Evolutionary conservation across 192 early-diverging fungal species (phyloP).

Genomic region (Lobosporangium transversale): DNA sequence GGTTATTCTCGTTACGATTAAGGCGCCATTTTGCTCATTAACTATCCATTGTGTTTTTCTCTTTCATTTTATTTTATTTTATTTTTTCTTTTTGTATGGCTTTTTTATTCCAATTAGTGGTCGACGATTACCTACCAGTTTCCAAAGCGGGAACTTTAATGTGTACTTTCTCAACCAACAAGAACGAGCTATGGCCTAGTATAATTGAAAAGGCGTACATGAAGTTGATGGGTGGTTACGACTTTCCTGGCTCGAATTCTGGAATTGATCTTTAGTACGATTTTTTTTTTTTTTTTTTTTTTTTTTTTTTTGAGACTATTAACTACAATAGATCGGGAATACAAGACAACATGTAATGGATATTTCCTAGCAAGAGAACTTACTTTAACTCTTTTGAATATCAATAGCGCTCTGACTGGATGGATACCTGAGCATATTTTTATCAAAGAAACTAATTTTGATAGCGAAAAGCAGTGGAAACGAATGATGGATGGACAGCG

Average conservation of each 20-base stretch:
- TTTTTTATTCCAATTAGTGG: conserved; percentile 56
- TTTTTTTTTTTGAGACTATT: too few species aligned
- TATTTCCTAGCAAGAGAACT: too few species aligned
- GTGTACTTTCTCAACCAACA: conserved; percentile 86
- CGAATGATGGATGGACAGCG: conserved; percentile 73
- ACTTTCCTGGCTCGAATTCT: conserved; percentile 94
- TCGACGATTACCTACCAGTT: conserved; percentile 90
- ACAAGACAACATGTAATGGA: too few species aligned
- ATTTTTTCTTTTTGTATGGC: neutral
- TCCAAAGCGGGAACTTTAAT: conserved; percentile 76
- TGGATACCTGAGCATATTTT: conserved; percentile 96
- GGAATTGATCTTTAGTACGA: conserved; percentile 88
- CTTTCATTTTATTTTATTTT: too few species aligned
- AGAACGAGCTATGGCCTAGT: conserved; percentile 83
- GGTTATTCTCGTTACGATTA: too few species aligned
- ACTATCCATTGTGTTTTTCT: too few species aligned
- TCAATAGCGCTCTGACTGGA: conserved; percentile 85
- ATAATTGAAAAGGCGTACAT: conserved; percentile 96
- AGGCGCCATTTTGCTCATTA: too few species aligned
- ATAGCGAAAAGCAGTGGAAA: conserved; percentile 76
- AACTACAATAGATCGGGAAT: too few species aligned
- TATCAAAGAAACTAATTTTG: conserved; percentile 77
- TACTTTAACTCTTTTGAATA: too few species aligned
- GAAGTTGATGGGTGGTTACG: conserved; percentile 96
- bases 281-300: too few species aligned